These are phyloP conservation scores for Dactylellina drechsleri DNA, from an alignment of 2,329 filamentous ascomycete genomes.

Conservation along the genomic window DNA sequence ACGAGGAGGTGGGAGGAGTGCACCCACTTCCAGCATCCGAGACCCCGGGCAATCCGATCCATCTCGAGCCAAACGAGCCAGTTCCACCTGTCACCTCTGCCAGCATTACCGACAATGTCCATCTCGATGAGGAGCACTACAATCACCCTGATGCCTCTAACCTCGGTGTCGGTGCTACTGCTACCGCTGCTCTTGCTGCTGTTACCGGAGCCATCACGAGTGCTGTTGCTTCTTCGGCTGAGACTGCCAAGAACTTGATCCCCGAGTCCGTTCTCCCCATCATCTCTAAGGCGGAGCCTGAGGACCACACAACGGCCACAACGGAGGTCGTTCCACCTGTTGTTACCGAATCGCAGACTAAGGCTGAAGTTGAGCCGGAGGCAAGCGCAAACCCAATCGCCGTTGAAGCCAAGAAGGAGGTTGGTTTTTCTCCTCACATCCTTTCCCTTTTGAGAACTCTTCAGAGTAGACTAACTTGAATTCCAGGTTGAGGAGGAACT, in stretches of 20 bases:
- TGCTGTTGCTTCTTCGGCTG: conserved; percentile 60
- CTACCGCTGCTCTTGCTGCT: conserved; percentile 36
- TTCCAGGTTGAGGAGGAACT: conserved; percentile 47
- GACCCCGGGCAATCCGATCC: conserved; percentile 80
- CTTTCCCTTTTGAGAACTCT: neutral
- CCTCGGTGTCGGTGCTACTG: conserved; percentile 62
- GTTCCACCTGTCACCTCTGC: conserved; percentile 73
- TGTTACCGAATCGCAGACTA: conserved; percentile 62
- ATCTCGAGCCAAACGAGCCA: conserved; percentile 80
- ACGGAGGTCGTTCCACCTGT: conserved; percentile 63
- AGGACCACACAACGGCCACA: conserved; percentile 60
- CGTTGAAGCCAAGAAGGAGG: conserved; percentile 72
- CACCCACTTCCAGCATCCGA: conserved; percentile 72
- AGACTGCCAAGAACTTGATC: conserved; percentile 73
- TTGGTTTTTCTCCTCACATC: conserved; percentile 15
- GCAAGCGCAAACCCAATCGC: conserved; percentile 73
- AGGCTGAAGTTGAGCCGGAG: conserved; percentile 71
- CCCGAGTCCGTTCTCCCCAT: conserved; percentile 85
- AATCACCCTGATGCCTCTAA: conserved; percentile 76
- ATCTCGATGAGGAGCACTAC: conserved; percentile 85
- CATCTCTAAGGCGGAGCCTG: conserved; percentile 58
- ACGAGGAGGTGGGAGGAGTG: conserved; percentile 67
- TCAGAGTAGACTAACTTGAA: conserved; percentile 13
- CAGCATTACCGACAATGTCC: conserved; percentile 75
- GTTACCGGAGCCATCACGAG: conserved; percentile 33